Evolutionary conservation across 441 rosid species (phyloP).

Genomic region (Corymbia citriodora): DNA sequence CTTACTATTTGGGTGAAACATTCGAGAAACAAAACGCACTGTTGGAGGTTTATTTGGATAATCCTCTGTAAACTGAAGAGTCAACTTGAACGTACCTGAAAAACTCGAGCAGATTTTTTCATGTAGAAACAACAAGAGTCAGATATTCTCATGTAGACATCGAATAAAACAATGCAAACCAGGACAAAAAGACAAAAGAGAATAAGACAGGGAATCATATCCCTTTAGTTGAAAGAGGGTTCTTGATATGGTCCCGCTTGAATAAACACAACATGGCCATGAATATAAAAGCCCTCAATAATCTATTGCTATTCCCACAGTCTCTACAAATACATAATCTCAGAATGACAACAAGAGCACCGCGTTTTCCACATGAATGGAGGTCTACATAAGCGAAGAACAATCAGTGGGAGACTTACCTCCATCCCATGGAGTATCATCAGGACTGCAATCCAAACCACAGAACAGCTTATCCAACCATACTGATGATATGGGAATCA

Average conservation of each 20-base stretch:
- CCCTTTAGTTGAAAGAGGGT: background rate
- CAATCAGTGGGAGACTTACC: slow-evolving; percentile 21
- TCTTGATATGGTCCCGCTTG: background rate
- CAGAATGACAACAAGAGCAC: background rate
- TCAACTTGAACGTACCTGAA: slow-evolving; percentile 46
- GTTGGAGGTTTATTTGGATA: slow-evolving; percentile 54
- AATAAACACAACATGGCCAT: background rate
- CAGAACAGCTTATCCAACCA: background rate
- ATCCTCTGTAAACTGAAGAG: slow-evolving; percentile 43
- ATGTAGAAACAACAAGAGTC: background rate
- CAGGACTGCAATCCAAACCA: slow-evolving; percentile 30
- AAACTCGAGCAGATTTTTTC: background rate
- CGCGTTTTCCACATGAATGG: background rate
- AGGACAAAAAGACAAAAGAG: background rate
- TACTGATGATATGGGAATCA: background rate
- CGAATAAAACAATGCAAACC: background rate
- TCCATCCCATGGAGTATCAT: slow-evolving; percentile 67
- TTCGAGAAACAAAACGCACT: slow-evolving; percentile 43
- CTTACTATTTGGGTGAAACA: slow-evolving; percentile 54
- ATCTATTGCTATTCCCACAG: background rate
- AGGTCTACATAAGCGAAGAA: background rate
- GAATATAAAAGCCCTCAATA: background rate
- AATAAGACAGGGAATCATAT: background rate
- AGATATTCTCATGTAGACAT: background rate
- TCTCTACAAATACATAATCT: background rate